phyloP scores from a whole-genome alignment of 495 filamentous ascomycete genomes.

The Penicillium canariense region DNA sequence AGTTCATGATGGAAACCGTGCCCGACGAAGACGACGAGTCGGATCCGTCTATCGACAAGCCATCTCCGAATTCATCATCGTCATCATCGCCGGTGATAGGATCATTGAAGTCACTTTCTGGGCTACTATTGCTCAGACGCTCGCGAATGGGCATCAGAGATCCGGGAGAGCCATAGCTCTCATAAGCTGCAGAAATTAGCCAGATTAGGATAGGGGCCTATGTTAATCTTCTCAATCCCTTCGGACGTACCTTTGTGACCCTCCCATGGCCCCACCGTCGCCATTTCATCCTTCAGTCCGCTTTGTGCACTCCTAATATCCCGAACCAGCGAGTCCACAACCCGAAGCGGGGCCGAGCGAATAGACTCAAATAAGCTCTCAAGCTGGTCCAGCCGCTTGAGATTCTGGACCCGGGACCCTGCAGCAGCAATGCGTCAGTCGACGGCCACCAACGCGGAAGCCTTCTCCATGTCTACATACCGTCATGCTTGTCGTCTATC shows the following conservation, averaged over 20 bases:
- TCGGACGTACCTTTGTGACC: conserved; percentile 27
- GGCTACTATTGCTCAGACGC: neutral
- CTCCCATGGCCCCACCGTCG: conserved; percentile 30
- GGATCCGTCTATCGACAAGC: conserved; percentile 14
- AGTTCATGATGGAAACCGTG: conserved; percentile 23
- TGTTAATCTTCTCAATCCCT: neutral
- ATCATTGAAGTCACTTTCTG: conserved; percentile 17
- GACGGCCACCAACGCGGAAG: neutral
- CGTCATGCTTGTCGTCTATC: conserved; percentile 26
- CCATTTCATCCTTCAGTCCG: conserved; percentile 17
- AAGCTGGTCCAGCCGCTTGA: conserved; percentile 35
- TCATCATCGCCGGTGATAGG: conserved; percentile 10
- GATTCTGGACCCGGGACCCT: conserved; percentile 23
- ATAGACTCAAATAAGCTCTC: conserved; percentile 41
- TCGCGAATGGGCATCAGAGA: conserved; percentile 16
- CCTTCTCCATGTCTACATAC: conserved; percentile 21
- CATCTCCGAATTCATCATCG: conserved; percentile 11
- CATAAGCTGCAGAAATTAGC: conserved; percentile 19
- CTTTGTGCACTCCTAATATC: conserved; percentile 32
- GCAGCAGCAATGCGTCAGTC: conserved; percentile 11
- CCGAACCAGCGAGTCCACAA: conserved; percentile 36
- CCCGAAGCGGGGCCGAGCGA: conserved; percentile 35
- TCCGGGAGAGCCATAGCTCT: conserved; percentile 9
- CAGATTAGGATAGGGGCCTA: neutral
- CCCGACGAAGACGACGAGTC: conserved; percentile 29